phyloP scores from a whole-genome alignment of 1,284 basidiomycete genomes.

The Ustilago loliicola region DNA sequence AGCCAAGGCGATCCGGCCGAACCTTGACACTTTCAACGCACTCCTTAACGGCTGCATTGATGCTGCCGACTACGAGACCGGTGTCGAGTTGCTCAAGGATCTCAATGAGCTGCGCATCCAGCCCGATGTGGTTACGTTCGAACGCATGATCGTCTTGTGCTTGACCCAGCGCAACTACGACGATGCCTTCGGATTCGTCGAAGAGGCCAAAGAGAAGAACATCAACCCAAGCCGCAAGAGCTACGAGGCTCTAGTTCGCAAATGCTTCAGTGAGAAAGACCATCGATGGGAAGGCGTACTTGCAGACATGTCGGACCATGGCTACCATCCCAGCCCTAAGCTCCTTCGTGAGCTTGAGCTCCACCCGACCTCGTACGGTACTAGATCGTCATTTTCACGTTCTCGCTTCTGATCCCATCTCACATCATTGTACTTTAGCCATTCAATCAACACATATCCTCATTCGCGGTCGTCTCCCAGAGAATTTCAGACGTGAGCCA shows the following conservation, averaged over 20 bases:
- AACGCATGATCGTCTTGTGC: slow-evolving; percentile 55
- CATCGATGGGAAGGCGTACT: slow-evolving; percentile 47
- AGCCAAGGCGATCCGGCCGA: slow-evolving; percentile 10
- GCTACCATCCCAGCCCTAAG: slow-evolving; percentile 24
- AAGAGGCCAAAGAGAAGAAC: slow-evolving; percentile 49
- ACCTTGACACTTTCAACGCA: slow-evolving; percentile 47
- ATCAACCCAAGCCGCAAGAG: slow-evolving; percentile 49
- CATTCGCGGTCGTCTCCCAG: too few species aligned
- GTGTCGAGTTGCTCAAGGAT: slow-evolving; percentile 36
- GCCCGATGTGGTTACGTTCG: slow-evolving; percentile 51
- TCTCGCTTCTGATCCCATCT: neutral
- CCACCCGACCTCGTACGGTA: neutral
- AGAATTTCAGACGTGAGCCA: neutral
- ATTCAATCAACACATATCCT: neutral
- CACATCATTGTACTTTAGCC: slow-evolving; percentile 9
- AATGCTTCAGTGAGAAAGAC: slow-evolving; percentile 49
- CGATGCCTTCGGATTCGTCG: slow-evolving; percentile 56
- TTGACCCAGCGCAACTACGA: slow-evolving; percentile 54
- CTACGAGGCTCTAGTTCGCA: slow-evolving; percentile 58
- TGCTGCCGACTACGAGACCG: slow-evolving; percentile 30
- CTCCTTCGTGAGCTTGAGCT: slow-evolving; percentile 20
- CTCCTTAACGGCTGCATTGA: slow-evolving; percentile 52
- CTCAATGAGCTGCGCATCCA: slow-evolving; percentile 21
- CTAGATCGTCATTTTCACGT: neutral
- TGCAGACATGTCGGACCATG: slow-evolving; percentile 56